Evolutionary conservation across 441 rosid genomes (phyloP).

Genomic region (Breynia disticha): DNA sequence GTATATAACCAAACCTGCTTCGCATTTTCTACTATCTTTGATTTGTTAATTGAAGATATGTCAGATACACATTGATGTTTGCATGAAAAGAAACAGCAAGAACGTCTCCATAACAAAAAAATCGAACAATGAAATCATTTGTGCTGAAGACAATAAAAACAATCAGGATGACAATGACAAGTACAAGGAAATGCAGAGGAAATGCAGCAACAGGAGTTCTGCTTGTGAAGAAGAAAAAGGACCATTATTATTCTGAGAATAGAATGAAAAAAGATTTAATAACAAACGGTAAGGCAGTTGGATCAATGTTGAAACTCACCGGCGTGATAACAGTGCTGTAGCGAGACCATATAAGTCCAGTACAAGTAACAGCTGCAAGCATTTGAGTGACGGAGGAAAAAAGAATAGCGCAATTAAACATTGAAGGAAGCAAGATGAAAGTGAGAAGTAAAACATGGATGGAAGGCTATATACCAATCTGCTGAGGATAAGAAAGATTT

Average conservation of each 20-base stretch:
- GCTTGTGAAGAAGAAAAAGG: background rate
- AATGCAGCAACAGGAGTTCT: no score
- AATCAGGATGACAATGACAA: no score
- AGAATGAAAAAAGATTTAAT: background rate
- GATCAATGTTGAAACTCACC: conserved; percentile 32
- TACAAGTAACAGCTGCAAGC: conserved; percentile 69
- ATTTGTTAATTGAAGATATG: no score
- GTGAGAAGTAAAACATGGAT: background rate
- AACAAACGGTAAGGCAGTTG: background rate
- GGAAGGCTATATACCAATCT: conserved; percentile 38
- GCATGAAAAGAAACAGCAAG: no score
- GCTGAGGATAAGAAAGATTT: conserved; percentile 87
- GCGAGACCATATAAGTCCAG: conserved; percentile 90
- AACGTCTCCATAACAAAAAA: no score
- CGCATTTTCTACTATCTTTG: no score
- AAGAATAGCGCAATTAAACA: background rate
- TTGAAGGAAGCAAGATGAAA: background rate
- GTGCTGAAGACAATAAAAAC: no score
- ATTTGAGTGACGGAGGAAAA: conserved; percentile 9
- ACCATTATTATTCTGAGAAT: background rate
- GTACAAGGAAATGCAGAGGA: no score
- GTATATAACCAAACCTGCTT: no score
- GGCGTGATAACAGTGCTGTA: conserved; percentile 92
- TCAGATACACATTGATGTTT: no score
- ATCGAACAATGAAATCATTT: no score